phyloP scores from a whole-genome alignment of 176 grass and related monocot genomes.

The Tuctoria greenei region DNA sequence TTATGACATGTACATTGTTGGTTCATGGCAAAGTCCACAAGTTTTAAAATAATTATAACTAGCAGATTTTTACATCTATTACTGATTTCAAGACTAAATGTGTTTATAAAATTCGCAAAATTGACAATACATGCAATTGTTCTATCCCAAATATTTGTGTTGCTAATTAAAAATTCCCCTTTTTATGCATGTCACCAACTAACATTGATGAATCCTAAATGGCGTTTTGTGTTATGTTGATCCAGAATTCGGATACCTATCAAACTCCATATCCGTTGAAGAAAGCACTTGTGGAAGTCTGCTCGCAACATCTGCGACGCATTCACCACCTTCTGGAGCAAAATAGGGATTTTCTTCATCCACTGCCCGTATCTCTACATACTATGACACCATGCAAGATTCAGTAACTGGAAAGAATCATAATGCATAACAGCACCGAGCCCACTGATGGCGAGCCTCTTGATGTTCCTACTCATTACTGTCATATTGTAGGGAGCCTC shows the following conservation, averaged over 20 bases:
- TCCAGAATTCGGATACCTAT: constrained; percentile 47
- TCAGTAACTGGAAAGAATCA: constrained; percentile 4
- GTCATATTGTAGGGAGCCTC: too few relatives aligned
- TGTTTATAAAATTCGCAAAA: not conserved
- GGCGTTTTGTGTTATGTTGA: too few relatives aligned
- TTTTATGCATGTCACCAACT: not conserved
- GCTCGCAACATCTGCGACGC: constrained; percentile 73
- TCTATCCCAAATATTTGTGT: too few relatives aligned
- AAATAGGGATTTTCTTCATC: constrained; percentile 72
- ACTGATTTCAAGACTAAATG: not conserved
- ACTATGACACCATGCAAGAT: constrained; percentile 47
- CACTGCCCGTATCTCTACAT: constrained; percentile 76
- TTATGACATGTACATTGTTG: too few relatives aligned
- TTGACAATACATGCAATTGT: not conserved
- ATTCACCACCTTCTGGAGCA: constrained; percentile 75
- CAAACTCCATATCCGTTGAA: constrained; percentile 47
- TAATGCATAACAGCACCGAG: not conserved
- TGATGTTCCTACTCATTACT: too few relatives aligned
- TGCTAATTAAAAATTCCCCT: too few relatives aligned
- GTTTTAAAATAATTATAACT: too few relatives aligned
- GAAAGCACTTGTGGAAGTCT: constrained; percentile 54
- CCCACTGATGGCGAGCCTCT: too few relatives aligned
- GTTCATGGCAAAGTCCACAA: too few relatives aligned
- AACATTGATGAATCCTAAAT: too few relatives aligned
- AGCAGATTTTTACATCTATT: too few relatives aligned